Conservation (phyloP, 163 green algal species). For the Scenedesmus sp. region DNA sequence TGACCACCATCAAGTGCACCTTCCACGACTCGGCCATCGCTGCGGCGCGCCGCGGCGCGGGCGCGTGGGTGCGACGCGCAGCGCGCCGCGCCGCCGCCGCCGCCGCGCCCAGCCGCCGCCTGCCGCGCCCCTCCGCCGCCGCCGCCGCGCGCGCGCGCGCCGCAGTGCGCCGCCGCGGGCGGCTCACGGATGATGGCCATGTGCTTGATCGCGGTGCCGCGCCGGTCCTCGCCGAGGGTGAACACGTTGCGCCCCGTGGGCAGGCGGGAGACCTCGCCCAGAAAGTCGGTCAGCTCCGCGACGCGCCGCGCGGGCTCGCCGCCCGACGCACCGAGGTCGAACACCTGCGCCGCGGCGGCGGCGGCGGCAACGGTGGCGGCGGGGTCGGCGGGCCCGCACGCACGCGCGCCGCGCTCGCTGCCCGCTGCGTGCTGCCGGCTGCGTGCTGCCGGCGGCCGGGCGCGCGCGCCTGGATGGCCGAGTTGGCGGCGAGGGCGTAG, state of each 20-base stretch:
- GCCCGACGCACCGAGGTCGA: constrained; percentile 77
- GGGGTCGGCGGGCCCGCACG: too few species aligned
- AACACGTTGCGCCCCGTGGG: constrained; percentile 65
- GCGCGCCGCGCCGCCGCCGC: too few species aligned
- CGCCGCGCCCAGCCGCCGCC: too few species aligned
- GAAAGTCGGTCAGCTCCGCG: constrained; percentile 77
- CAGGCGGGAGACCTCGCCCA: constrained; percentile 46
- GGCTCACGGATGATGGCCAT: constrained; percentile 75
- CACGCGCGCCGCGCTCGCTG: too few species aligned
- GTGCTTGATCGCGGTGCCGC: constrained; percentile 72
- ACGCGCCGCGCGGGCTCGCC: constrained; percentile 60
- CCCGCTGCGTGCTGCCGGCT: not conserved
- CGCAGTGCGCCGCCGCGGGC: too few species aligned
- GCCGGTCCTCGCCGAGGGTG: constrained; percentile 63
- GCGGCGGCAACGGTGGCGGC: too few species aligned
- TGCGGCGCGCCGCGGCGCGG: constrained; percentile 24
- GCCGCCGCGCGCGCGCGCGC: too few species aligned
- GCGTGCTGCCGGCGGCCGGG: not conserved
- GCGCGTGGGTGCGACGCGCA: too few species aligned
- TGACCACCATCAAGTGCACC: constrained; percentile 85
- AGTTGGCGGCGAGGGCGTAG: constrained; percentile 72
- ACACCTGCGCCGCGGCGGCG: constrained; percentile 70
- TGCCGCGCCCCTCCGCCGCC: too few species aligned
- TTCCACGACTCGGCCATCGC: constrained; percentile 63
- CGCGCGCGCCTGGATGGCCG: constrained; percentile 60